Base-by-base conservation (phyloP, 2,329 filamentous ascomycete species). In the Colletotrichum plurivorum region DNA sequence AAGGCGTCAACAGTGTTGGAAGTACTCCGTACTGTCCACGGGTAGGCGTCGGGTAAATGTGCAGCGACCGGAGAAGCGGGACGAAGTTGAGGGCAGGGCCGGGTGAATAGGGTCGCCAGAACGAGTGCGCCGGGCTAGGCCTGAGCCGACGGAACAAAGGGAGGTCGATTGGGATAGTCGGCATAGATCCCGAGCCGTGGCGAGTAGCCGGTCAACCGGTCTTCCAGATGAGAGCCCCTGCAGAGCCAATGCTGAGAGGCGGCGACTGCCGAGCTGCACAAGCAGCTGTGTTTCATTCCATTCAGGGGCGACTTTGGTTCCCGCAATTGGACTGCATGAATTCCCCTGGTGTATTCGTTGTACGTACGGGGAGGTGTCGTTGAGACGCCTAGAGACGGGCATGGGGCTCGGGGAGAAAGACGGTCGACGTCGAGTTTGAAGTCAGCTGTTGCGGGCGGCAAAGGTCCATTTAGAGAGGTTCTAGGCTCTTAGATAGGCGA, bases 11-110 rank as follows among this genome's bases (percentile, higher is more conserved):
- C 31, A 36, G 31, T 10, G 10, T 36, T 36, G 8, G 31, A 22
- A 46, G 8, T 13, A 31, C 52, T 45, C 15, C 13, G 8, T 13
- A 31, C 52, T 31, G 16, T 18, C 12, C 25, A 43, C 7, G 46
- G 46, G 9, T 22, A 12, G 46, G 4, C n/a, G 55, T 56, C 71
- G 73, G 74, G 51, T 73, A 74, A 75, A 76, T 70, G 59, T 63
- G 61, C 36, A 69, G 65, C 60, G 73, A 71, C 67, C 73, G 75
- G 73, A 75, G 69, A 72, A 68, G 69, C 74, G 72, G 74, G 73
- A 73, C 70, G 73, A 54, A n/a, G 13, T 49, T 20, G 46, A 62
- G 36, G 8, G 39, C 27, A 43, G 18, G 39, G 46, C 27, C 61
- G 60, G 61, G 45, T 64, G 54, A 58, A 58, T 48, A 41, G 53